Evolutionary conservation across 2,329 filamentous ascomycete genomes (phyloP).

Genomic region (Dactylellina leptospora): DNA sequence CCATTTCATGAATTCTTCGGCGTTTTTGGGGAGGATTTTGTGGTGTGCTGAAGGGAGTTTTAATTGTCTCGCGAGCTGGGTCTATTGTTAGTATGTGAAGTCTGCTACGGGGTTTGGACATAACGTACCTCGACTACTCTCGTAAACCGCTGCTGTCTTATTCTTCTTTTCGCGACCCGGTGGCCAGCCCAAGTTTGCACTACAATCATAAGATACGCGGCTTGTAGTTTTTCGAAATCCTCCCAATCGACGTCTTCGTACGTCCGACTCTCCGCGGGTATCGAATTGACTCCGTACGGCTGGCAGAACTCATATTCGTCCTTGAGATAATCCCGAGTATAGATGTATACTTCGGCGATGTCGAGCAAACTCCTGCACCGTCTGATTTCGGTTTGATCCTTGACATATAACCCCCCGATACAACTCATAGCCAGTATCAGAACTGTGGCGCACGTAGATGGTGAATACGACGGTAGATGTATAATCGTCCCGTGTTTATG

Average conservation of each 20-base stretch:
- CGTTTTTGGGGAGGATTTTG: slow-evolving; percentile 6
- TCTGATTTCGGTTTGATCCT: slow-evolving; percentile 30
- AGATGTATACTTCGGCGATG: slow-evolving; percentile 41
- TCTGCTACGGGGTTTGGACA: background rate
- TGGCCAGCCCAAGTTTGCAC: slow-evolving; percentile 48
- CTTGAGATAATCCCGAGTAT: slow-evolving; percentile 30
- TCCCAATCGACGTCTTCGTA: slow-evolving; percentile 48
- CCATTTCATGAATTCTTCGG: slow-evolving; percentile 32
- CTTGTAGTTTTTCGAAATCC: slow-evolving; percentile 46
- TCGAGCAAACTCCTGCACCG: slow-evolving; percentile 23
- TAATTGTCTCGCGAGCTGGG: slow-evolving; percentile 28
- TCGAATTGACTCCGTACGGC: background rate
- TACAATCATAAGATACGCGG: slow-evolving; percentile 48
- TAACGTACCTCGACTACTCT: slow-evolving; percentile 27
- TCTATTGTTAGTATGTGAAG: background rate
- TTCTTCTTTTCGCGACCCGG: slow-evolving; percentile 36
- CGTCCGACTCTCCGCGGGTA: slow-evolving; percentile 3
- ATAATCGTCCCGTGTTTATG: slow-evolving; percentile 47
- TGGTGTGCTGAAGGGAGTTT: slow-evolving; percentile 41
- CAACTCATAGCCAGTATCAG: slow-evolving; percentile 48
- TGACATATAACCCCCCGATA: slow-evolving; percentile 44
- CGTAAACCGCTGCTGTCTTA: slow-evolving; percentile 32
- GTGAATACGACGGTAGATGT: slow-evolving; percentile 38
- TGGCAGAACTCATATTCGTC: slow-evolving; percentile 43
- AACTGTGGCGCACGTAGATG: slow-evolving; percentile 27